Evolutionary conservation across 768 basidiomycete genomes (phyloP).

Genomic region (Phylloporus sp.): DNA sequence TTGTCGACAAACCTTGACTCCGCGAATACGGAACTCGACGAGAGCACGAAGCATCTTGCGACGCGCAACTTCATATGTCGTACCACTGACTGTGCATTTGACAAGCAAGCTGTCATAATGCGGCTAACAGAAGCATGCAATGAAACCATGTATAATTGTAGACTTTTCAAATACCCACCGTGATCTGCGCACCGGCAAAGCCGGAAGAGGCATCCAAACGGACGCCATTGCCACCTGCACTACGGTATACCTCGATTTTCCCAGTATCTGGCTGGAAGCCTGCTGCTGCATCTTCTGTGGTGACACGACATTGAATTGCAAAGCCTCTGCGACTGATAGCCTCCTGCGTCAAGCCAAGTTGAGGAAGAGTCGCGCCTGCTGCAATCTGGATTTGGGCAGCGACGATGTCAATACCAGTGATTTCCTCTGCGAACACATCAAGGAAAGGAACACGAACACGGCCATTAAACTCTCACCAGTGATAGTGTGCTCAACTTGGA

Average conservation of each 20-base stretch:
- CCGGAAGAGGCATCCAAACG: constrained; percentile 95
- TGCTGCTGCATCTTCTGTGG: constrained; percentile 91
- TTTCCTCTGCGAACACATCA: constrained; percentile 72
- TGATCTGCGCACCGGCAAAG: constrained; percentile 98
- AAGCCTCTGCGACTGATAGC: constrained; percentile 94
- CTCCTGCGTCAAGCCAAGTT: constrained; percentile 94
- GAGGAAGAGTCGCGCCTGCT: constrained; percentile 93
- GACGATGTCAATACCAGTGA: constrained; percentile 98
- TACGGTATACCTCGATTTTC: constrained; percentile 98
- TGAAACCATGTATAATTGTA: constrained; percentile 4
- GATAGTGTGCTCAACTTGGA: constrained; percentile 99
- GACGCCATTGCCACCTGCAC: constrained; percentile 97
- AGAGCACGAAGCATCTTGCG: constrained; percentile 99
- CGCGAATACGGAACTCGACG: constrained; percentile 99
- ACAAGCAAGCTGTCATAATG: constrained; percentile 98
- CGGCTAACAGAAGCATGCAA: constrained; percentile 47
- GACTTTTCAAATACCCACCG: constrained; percentile 47
- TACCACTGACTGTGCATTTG: constrained; percentile 93
- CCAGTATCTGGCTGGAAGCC: constrained; percentile 98
- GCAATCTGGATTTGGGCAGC: constrained; percentile 99
- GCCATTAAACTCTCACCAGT: constrained; percentile 58
- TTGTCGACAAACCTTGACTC: constrained; percentile 69
- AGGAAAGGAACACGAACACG: not conserved
- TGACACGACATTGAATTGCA: constrained; percentile 97
- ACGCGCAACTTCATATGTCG: constrained; percentile 97